Evolutionary conservation across 345 rosid species (phyloP).

Genomic region (Eutrema heterophyllum): DNA sequence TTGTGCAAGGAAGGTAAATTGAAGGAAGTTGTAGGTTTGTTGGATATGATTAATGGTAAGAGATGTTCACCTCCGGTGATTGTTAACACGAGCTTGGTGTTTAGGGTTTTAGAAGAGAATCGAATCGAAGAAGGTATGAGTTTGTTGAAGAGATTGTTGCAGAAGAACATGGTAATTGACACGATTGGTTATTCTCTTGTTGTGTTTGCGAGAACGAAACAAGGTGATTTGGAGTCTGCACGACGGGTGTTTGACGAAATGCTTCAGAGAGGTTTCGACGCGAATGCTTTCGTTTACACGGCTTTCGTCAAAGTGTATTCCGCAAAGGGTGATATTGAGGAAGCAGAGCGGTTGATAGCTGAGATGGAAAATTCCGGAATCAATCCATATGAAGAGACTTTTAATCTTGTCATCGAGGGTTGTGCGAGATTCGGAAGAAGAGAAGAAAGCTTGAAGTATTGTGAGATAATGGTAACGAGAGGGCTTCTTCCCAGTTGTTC

Average conservation of each 20-base stretch:
- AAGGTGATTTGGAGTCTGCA: constrained; percentile 48
- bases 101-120: constrained; percentile 49
- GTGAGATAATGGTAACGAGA: constrained; percentile 43
- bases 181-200: constrained; percentile 62
- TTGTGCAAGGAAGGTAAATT: constrained; percentile 76
- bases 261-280: constrained; percentile 60
- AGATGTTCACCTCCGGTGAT: constrained; percentile 62
- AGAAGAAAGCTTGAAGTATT: constrained; percentile 38
- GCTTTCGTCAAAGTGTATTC: constrained; percentile 48
- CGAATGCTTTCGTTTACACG: constrained; percentile 56
- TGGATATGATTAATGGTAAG: constrained; percentile 63
- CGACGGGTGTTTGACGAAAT: constrained; percentile 54
- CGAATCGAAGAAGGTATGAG: constrained; percentile 43
- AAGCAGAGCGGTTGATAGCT: constrained; percentile 41
- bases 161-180: constrained; percentile 63
- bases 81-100: constrained; percentile 52
- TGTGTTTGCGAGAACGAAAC: constrained; percentile 40
- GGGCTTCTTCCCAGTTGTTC: constrained; percentile 47
- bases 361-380: constrained; percentile 53
- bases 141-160: constrained; percentile 64
- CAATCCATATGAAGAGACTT: constrained; percentile 57
- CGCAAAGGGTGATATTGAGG: constrained; percentile 36
- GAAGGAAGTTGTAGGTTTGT: constrained; percentile 40
- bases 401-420: constrained; percentile 44
- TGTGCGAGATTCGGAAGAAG: constrained; percentile 47